Evolutionary conservation across 179 eudicot genomes (phyloP).

Genomic region (Corrigiola litoralis): DNA sequence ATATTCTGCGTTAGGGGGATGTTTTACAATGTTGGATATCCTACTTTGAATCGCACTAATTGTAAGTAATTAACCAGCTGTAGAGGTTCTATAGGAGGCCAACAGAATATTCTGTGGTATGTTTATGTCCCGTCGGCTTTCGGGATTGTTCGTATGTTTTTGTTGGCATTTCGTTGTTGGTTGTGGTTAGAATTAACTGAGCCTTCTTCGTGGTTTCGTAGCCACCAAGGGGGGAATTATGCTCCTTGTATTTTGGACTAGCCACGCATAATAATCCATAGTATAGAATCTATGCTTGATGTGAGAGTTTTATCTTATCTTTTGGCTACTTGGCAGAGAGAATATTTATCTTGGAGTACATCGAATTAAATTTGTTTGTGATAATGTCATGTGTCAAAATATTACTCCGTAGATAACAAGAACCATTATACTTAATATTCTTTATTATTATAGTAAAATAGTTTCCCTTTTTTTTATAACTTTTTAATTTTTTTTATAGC

Average conservation of each 20-base stretch:
- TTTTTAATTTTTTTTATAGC: too few relatives aligned
- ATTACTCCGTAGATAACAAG: too few relatives aligned
- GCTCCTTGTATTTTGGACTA: not conserved
- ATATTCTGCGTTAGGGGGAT: not conserved
- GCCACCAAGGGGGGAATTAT: not conserved
- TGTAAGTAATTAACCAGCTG: not conserved
- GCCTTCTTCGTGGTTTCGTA: not conserved
- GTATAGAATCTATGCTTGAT: too few relatives aligned
- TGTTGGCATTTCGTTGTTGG: not conserved
- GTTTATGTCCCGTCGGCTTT: not conserved
- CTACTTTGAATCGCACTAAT: slow-evolving; percentile 5
- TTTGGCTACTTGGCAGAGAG: too few relatives aligned
- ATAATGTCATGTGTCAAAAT: too few relatives aligned
- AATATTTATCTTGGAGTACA: too few relatives aligned
- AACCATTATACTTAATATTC: too few relatives aligned
- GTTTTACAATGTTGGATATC: not conserved
- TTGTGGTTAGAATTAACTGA: not conserved
- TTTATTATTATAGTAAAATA: too few relatives aligned
- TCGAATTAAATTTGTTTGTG: too few relatives aligned
- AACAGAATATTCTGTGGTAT: slow-evolving; percentile 8
- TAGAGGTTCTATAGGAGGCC: not conserved
- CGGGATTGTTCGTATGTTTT: not conserved
- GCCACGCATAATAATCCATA: too few relatives aligned
- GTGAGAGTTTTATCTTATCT: too few relatives aligned
- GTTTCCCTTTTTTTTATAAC: too few relatives aligned